A percentile compares a stretch with the other conserved stretches of the same genome.
phyloP scores from a whole-genome alignment of 345 rosid species.

The Eucalyptus victrix region DNA sequence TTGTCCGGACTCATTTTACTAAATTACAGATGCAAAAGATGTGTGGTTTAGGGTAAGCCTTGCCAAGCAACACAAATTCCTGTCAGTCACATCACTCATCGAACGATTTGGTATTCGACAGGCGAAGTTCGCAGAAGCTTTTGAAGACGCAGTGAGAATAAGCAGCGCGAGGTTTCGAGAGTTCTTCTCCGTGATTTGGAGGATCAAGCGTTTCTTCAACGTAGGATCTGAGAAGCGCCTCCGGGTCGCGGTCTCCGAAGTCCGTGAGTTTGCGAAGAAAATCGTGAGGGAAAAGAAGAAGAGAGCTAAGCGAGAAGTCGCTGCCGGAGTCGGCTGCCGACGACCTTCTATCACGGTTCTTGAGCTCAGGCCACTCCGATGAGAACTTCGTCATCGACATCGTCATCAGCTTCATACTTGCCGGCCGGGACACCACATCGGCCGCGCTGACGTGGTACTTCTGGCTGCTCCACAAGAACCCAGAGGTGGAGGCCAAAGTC shows the following conservation, averaged over 20 bases:
- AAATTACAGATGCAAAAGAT: neutral
- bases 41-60: neutral
- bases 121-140: neutral
- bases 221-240: slow-evolving; percentile 1
- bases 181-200: slow-evolving; percentile 1
- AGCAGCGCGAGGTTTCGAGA: neutral
- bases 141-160: neutral
- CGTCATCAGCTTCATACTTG: slow-evolving; percentile 45
- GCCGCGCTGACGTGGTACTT: slow-evolving; percentile 68
- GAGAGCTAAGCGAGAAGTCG: neutral
- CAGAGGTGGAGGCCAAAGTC: slow-evolving; percentile 17
- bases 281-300: slow-evolving; percentile 33
- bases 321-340: slow-evolving; percentile 9
- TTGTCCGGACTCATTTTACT: neutral
- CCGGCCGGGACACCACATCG: slow-evolving; percentile 62
- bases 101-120: neutral
- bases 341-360: slow-evolving; percentile 45
- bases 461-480: slow-evolving; percentile 30
- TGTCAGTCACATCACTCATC: neutral
- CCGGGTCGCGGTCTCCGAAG: neutral
- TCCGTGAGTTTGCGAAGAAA: slow-evolving; percentile 28
- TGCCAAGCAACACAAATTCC: neutral
- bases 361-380: slow-evolving; percentile 25
- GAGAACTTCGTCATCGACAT: slow-evolving; percentile 33
- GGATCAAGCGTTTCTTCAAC: neutral